Evolutionary conservation across 805 yeast genomes (phyloP).

Genomic region (Wickerhamomyces sydowiorum): DNA sequence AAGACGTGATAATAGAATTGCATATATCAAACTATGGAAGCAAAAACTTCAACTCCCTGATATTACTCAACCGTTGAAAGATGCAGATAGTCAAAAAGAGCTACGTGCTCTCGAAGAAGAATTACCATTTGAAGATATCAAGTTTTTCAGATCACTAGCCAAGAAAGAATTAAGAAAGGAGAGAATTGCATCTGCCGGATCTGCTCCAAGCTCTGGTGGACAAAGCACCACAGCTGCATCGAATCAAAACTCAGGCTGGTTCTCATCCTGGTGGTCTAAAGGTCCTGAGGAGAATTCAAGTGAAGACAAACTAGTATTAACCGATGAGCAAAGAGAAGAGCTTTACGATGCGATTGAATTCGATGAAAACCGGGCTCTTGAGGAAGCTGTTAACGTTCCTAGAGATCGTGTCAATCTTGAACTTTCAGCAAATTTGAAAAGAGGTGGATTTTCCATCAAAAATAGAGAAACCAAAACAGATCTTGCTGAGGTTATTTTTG

Average conservation of each 20-base stretch:
- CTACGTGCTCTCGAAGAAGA: slow-evolving; percentile 52
- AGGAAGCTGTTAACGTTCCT: slow-evolving; percentile 60
- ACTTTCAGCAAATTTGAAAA: slow-evolving; percentile 59
- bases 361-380: slow-evolving; percentile 53
- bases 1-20: slow-evolving; percentile 66
- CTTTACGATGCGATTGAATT: slow-evolving; percentile 91
- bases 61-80: slow-evolving; percentile 22
- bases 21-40: slow-evolving; percentile 67
- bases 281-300: slow-evolving; percentile 18
- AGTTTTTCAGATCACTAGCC: slow-evolving; percentile 80
- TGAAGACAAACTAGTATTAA: slow-evolving; percentile 44
- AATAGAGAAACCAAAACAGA: slow-evolving; percentile 29
- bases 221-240: slow-evolving; percentile 11
- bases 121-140: slow-evolving; percentile 70
- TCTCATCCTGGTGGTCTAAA: slow-evolving; percentile 58
- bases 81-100: slow-evolving; percentile 31
- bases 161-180: slow-evolving; percentile 60
- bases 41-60: slow-evolving; percentile 36
- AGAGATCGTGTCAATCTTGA: slow-evolving; percentile 66
- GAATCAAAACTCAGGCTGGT: slow-evolving; percentile 46
- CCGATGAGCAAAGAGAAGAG: slow-evolving; percentile 86
- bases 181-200: slow-evolving; percentile 22
- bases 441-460: slow-evolving; percentile 69
- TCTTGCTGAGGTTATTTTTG: slow-evolving; percentile 75
- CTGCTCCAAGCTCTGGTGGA: slow-evolving; percentile 7